Base-by-base conservation (phyloP, 768 basidiomycete genomes). In the Collybia sordida region DNA sequence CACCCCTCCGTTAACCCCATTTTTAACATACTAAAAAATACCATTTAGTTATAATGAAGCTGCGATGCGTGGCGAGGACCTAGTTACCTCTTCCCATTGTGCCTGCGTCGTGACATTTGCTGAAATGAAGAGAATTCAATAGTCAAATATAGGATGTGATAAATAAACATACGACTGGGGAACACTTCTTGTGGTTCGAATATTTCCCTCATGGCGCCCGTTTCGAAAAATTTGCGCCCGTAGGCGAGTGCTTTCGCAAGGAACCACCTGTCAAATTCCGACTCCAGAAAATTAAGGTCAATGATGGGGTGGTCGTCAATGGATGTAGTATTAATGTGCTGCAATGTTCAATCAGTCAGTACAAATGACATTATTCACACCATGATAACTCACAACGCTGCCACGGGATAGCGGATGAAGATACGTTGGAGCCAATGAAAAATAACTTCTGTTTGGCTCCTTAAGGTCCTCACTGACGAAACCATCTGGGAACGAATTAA, bases 401-500 rank as follows among this genome's bases (percentile, higher is more conserved):
- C 80, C 81, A 31, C 78, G 71, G 18, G 77, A 77, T 41, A 75
- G 57, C 2, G 75, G 76, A 54, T 75, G 76, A 34, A 77, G 63
- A 23, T 73, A 66, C 19, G 64, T 64, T 14, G 64, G 49, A 8
- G 62, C 64, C 49, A 71, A 57, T n/a, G 69, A 66, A n/a, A 65
- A 53, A 44, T 70, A 71, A 31, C 65, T 67, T 1, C 62, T 64
- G 46, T 69, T 68, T 6, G 59, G 52, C 27, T 61, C 52, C 18
- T 68, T 64, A 14, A 52, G 45, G 1, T 45, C 37, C 21, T 64
- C 63, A 14, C 52, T 61, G 19, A 65, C 31, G 11, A 31, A 31
- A 7, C 31, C 31, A 14, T 11, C 14, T 12, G 9, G 65, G 56
- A 68, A 67, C 1, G 66, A 64, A 40, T 68, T 64, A 56, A 69